Conservation (phyloP, 2,329 filamentous ascomycete genomes). For the Epichloe uncinata region DNA sequence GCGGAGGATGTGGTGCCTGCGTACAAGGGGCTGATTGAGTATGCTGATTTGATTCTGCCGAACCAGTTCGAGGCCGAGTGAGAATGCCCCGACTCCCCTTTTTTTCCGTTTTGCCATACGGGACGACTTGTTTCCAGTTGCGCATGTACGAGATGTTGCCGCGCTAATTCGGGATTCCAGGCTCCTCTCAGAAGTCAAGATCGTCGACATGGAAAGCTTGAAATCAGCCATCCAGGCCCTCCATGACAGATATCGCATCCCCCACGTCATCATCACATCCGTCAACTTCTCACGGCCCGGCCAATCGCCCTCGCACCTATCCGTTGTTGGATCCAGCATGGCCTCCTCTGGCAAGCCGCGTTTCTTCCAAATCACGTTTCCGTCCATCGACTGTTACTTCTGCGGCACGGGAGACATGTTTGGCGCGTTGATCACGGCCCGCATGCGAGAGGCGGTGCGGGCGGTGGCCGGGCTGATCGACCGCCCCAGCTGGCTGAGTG, state of each 20-base stretch:
- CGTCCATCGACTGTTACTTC: conserved; percentile 84
- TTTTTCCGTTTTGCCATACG: background rate
- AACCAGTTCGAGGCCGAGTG: conserved; percentile 98
- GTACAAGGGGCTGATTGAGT: conserved; percentile 64
- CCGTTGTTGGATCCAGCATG: conserved; percentile 66
- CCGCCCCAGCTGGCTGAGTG: conserved; percentile 59
- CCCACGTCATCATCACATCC: conserved; percentile 83
- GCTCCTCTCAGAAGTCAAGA: conserved; percentile 72
- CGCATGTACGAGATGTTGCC: background rate
- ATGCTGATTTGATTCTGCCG: conserved; percentile 84
- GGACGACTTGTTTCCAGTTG: background rate
- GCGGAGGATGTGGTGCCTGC: conserved; percentile 82
- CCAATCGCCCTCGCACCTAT: conserved; percentile 40
- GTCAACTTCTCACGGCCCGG: conserved; percentile 52
- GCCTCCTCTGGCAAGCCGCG: conserved; percentile 51
- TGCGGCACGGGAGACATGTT: conserved; percentile 98
- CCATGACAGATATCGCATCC: conserved; percentile 62
- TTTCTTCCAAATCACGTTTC: conserved; percentile 80
- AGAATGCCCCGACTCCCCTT: conserved; percentile 18
- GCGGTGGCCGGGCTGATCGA: conserved; percentile 31
- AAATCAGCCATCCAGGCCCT: conserved; percentile 61
- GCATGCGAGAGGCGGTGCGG: conserved; percentile 70
- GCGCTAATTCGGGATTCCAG: conserved; percentile 29
- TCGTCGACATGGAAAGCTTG: conserved; percentile 61
- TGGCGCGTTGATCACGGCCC: conserved; percentile 75